These are phyloP conservation scores for Prunus mume DNA, from an alignment of 306 rosid species.

Conservation along the genomic window DNA sequence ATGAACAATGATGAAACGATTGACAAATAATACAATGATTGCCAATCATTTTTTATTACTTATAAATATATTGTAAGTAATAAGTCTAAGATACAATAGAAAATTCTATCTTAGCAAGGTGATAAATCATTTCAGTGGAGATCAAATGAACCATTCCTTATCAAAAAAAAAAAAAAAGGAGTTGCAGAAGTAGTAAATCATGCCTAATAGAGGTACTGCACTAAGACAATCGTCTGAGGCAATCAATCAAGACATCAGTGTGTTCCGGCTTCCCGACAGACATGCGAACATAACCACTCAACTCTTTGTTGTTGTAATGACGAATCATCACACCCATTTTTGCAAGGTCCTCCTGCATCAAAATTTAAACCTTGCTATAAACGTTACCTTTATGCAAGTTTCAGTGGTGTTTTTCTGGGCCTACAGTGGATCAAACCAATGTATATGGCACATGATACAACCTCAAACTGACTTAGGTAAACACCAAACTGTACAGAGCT, in stretches of 20 bases:
- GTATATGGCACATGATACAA: too few species aligned
- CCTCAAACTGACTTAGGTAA: neutral
- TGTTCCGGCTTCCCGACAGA: constrained; percentile 98
- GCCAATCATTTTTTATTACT: too few species aligned
- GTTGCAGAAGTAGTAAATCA: too few species aligned
- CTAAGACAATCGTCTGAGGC: constrained; percentile 50
- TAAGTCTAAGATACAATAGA: too few species aligned
- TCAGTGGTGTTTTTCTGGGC: neutral
- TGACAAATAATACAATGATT: too few species aligned
- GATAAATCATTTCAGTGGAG: too few species aligned
- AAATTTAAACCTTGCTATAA: neutral
- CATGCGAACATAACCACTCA: constrained; percentile 80
- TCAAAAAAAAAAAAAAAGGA: too few species aligned
- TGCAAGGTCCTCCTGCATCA: constrained; percentile 78
- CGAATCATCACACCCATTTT: constrained; percentile 98
- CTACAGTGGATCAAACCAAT: neutral
- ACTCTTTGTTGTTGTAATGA: constrained; percentile 84
- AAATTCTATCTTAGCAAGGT: too few species aligned
- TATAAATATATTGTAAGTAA: too few species aligned
- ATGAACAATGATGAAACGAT: too few species aligned
- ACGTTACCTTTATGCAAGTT: neutral
- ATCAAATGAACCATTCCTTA: too few species aligned
- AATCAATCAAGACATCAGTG: constrained; percentile 59
- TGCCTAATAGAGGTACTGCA: neutral
- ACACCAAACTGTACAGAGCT: neutral